Base-by-base conservation (phyloP, 2,329 filamentous ascomycete species). In the Aspergillus awamori region DNA sequence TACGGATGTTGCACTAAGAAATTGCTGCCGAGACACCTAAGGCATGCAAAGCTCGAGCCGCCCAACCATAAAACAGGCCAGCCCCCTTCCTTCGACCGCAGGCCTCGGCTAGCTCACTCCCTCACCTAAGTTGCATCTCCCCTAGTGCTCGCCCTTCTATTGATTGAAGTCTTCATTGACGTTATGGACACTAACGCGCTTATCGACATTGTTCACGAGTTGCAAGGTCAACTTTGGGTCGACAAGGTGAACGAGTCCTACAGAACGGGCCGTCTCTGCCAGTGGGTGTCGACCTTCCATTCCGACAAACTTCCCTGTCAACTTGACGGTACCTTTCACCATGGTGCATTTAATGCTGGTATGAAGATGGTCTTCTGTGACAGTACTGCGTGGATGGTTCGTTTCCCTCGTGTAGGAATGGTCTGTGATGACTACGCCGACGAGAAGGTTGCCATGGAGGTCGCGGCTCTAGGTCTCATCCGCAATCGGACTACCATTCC, bases 261-360 rank as follows among this genome's bases (percentile, higher is more conserved):
- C 47, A 59, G 28, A 56, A 63, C 55, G 8, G 63, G 64, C 41
- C 63, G 45, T 55, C 64, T 71, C 59, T 70, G 65, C 54, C 59
- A 58, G 41, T 77, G 73, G 74, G 70, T 75, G 36, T 77, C 73
- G 30, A 72, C 69, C 55, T 75, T 76, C 57, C 70, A 77, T 69
- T 68, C 70, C 30, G 20, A 72, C 22, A 70, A 70, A 48, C 70
- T 74, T 68, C 67, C 67, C 45, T 76, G 74, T 65, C 59, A 68
- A 59, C 68, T 74, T 26, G 71, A 74, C 6, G 63, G 73, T 45
- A 66, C 65, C 45, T 73, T 76, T 66, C 63, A 72, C 61, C 53
- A 74, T 65, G 72, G 72, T 24, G 59, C 70, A 62, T 77, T 72
- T 48, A 77, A 75, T 64, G 68, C 69, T 2, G 67, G 72, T 7